Percentiles rank a stretch among this genome's conserved stretches.
phyloP scores from a whole-genome alignment of 352 stramenopile genomes.

The Discostella stelligera region DNA sequence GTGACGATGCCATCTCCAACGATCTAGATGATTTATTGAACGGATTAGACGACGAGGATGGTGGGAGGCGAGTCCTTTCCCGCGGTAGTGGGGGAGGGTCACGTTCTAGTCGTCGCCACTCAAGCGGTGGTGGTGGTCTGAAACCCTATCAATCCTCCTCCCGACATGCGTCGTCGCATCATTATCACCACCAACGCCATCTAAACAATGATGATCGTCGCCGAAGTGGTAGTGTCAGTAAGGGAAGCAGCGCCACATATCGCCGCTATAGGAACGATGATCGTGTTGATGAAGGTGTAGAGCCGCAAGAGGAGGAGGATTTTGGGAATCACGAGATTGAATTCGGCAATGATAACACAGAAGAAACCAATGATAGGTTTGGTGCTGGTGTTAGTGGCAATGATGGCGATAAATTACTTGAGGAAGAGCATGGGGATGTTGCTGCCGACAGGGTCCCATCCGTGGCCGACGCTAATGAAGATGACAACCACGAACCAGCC shows the following conservation, averaged over 20 bases:
- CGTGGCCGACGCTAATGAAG: neutral
- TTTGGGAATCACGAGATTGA: neutral
- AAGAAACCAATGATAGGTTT: conserved; percentile 6
- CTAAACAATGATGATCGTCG: neutral
- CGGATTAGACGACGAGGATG: conserved; percentile 44
- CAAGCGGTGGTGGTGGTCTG: neutral
- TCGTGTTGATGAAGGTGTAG: neutral
- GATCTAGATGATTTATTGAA: conserved; percentile 59
- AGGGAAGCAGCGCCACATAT: neutral
- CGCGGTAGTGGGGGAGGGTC: conserved; percentile 5
- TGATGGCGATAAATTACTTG: conserved; percentile 21
- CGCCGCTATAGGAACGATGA: neutral
- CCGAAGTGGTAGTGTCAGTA: neutral
- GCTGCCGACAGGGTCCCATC: neutral
- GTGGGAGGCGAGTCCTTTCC: conserved; percentile 2
- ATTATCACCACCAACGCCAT: neutral
- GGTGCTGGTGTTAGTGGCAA: conserved; percentile 17
- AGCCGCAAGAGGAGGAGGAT: neutral
- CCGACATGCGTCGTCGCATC: neutral
- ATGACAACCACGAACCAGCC: neutral
- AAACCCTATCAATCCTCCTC: neutral
- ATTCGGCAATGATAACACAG: conserved; percentile 7
- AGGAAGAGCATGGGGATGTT: conserved; percentile 5
- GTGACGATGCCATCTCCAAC: neutral
- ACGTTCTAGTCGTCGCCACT: neutral